Percentiles rank a stretch among this genome's conserved stretches.
Evolutionary conservation across 345 rosid species (phyloP).

Genomic region (Viola odorata): DNA sequence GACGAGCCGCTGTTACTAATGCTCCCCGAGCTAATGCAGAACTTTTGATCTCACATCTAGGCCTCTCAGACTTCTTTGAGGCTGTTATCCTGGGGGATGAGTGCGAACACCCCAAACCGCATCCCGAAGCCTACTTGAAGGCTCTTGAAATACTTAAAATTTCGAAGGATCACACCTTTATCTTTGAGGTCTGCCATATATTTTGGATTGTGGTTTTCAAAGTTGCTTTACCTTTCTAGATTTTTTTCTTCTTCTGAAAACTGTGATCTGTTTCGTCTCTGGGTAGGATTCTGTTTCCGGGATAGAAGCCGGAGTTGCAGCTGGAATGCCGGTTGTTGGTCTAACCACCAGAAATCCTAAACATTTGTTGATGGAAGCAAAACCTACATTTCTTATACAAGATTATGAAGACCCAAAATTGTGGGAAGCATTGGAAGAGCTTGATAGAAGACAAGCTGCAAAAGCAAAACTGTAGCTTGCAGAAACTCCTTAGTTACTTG

Average conservation of each 20-base stretch:
- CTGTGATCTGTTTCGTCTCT: neutral
- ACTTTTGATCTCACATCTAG: constrained; percentile 67
- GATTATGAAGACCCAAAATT: constrained; percentile 75
- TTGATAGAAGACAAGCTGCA: constrained; percentile 33
- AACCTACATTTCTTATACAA: constrained; percentile 67
- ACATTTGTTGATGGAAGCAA: constrained; percentile 51
- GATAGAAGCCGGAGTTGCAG: constrained; percentile 92
- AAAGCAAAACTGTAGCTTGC: neutral
- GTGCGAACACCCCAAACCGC: constrained; percentile 81
- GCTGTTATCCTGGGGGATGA: constrained; percentile 67
- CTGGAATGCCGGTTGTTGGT: constrained; percentile 86
- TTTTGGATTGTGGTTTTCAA: neutral
- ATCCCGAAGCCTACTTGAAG: constrained; percentile 82
- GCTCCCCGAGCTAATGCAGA: constrained; percentile 90
- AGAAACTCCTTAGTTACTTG: neutral
- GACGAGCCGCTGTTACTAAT: constrained; percentile 93
- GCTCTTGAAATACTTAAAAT: constrained; percentile 69
- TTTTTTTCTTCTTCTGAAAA: neutral
- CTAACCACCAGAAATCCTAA: constrained; percentile 73
- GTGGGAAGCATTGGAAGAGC: constrained; percentile 72
- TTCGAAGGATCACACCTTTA: constrained; percentile 76
- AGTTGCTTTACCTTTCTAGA: neutral
- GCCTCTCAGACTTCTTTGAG: constrained; percentile 72
- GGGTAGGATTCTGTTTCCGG: constrained; percentile 81
- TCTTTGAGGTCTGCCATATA: constrained; percentile 55